These are phyloP conservation scores for Coemansia javaensis DNA, from an alignment of 192 early-diverging fungal species.

Conservation along the genomic window DNA sequence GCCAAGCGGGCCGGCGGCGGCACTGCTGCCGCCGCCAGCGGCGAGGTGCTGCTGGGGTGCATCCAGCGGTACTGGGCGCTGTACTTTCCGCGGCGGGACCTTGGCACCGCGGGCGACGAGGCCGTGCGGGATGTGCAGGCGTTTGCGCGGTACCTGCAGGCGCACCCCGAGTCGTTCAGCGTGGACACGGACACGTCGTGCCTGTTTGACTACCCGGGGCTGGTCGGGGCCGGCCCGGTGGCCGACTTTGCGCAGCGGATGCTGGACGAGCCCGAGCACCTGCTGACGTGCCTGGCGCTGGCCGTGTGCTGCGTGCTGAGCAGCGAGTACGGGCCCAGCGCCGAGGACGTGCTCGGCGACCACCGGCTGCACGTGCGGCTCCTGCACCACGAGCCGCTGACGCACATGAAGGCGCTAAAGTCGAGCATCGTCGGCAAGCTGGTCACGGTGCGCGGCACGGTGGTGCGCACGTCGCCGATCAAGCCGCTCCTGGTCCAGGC, in stretches of 20 bases:
- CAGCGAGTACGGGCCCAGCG: constrained; percentile 35
- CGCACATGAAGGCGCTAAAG: constrained; percentile 67
- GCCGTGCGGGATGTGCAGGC: constrained; percentile 18
- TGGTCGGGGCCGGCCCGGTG: constrained; percentile 18
- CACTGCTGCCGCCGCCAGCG: too few relatives aligned
- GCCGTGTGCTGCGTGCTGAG: constrained; percentile 45
- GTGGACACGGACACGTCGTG: constrained; percentile 39
- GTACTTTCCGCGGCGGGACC: constrained; percentile 39
- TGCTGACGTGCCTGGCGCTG: constrained; percentile 33
- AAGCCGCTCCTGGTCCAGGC: constrained; percentile 64
- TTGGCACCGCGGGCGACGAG: constrained; percentile 10
- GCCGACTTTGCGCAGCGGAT: constrained; percentile 32
- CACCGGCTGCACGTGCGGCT: constrained; percentile 48
- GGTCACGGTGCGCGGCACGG: constrained; percentile 69
- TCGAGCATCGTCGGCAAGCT: constrained; percentile 67
- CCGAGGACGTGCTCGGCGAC: constrained; percentile 41
- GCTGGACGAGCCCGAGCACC: constrained; percentile 29
- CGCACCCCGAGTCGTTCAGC: constrained; percentile 33
- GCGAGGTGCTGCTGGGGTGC: constrained; percentile 7
- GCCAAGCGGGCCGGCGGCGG: constrained; percentile 14
- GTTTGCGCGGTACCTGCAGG: constrained; percentile 29
- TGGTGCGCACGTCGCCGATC: constrained; percentile 71
- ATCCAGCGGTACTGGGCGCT: constrained; percentile 45
- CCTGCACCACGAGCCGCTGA: constrained; percentile 50
- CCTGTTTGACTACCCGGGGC: constrained; percentile 28